Percentiles rank a stretch among this genome's conserved stretches.
These are phyloP conservation scores for Phtheirospermum japonicum DNA, from an alignment of 257 asterid genomes.

Conservation along the genomic window DNA sequence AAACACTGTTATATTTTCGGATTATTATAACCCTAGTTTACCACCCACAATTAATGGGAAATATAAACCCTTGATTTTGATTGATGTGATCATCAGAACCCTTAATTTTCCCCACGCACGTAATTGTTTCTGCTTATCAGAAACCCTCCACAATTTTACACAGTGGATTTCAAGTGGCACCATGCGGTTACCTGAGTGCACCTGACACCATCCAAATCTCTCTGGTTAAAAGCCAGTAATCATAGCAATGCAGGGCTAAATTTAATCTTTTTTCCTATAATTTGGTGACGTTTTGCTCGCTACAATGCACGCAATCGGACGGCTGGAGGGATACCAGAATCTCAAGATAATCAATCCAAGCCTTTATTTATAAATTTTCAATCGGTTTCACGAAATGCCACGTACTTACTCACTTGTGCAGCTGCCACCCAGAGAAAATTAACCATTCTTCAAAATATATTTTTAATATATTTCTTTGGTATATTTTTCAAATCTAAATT, in stretches of 20 bases:
- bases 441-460: not conserved
- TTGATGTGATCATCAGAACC: slow-evolving; percentile 43
- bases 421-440: too few relatives aligned
- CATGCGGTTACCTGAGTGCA: slow-evolving; percentile 43
- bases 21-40: slow-evolving; percentile 24
- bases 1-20: slow-evolving; percentile 28
- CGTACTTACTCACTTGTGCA: too few relatives aligned
- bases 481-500: too few relatives aligned
- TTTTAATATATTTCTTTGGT: not conserved
- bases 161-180: slow-evolving; percentile 32
- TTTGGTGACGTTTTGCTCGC: slow-evolving; percentile 41
- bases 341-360: slow-evolving; percentile 14
- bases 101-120: slow-evolving; percentile 35
- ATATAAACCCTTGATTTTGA: slow-evolving; percentile 24
- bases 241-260: slow-evolving; percentile 39
- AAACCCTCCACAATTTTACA: slow-evolving; percentile 26
- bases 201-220: slow-evolving; percentile 33
- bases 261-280: slow-evolving; percentile 21
- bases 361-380: slow-evolving; percentile 10
- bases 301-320: slow-evolving; percentile 39
- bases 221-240: slow-evolving; percentile 37
- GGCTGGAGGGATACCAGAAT: slow-evolving; percentile 27
- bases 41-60: not conserved
- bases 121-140: slow-evolving; percentile 18
- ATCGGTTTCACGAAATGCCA: not conserved